Evolutionary conservation across 345 rosid genomes (phyloP).

Genomic region (Acer negundo): DNA sequence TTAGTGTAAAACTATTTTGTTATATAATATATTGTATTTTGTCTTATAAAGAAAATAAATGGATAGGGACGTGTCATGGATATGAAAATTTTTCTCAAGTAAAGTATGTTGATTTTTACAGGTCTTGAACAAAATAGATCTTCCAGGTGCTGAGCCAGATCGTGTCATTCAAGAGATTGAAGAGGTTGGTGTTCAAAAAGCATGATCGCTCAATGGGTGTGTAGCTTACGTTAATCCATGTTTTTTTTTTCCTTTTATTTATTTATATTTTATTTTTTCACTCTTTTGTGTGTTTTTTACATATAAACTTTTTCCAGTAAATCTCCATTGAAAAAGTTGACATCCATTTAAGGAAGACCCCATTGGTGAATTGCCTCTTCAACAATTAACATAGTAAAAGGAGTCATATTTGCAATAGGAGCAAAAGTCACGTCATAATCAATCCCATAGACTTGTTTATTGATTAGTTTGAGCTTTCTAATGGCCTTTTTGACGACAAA

Average conservation of each 20-base stretch:
- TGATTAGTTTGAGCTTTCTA: neutral
- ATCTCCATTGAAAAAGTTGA: too few relatives aligned
- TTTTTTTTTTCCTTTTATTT: neutral
- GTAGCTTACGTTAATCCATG: slow-evolving; percentile 25
- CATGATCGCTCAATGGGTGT: slow-evolving; percentile 35
- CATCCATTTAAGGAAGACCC: too few relatives aligned
- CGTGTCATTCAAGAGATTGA: slow-evolving; percentile 83
- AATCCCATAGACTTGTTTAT: too few relatives aligned
- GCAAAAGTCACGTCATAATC: too few relatives aligned
- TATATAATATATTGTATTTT: neutral
- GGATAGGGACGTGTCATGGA: neutral
- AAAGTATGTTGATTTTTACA: slow-evolving; percentile 25
- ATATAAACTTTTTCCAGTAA: too few relatives aligned
- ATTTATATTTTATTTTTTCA: neutral
- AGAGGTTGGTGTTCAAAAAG: slow-evolving; percentile 73
- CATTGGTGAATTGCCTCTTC: too few relatives aligned
- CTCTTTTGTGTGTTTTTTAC: neutral
- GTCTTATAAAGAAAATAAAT: neutral
- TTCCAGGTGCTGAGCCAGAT: slow-evolving; percentile 96
- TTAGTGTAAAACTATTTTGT: neutral
- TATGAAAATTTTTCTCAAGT: neutral
- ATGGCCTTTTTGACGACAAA: neutral
- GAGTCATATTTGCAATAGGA: too few relatives aligned
- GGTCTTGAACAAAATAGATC: slow-evolving; percentile 99
- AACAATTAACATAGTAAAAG: too few relatives aligned